Base-by-base conservation (phyloP, 1,284 basidiomycete species). In the Sphagnurus paluster region DNA sequence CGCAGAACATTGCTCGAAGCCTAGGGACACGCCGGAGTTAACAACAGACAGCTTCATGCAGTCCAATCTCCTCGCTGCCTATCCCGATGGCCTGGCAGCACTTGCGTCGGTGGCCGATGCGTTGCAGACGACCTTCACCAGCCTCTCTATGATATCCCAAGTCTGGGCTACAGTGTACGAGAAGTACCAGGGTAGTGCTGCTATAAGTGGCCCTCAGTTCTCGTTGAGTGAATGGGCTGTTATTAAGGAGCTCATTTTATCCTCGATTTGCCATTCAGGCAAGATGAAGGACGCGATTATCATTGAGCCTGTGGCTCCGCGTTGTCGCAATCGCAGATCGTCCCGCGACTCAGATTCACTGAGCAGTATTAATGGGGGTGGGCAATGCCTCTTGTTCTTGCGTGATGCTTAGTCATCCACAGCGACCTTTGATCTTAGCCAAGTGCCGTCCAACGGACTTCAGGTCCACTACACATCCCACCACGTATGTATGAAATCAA, bases 61-160 rank as follows among this genome's bases (percentile, higher is more conserved):
- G 14, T 44, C 43, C n/a, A 48, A 16, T 25, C 35, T 48, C 21
- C 20, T 28, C 21, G 35, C 28, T 20, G 34, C 46, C 14, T 21
- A 44, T 26, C 50, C 46, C 2, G 42, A 44, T 35, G 46, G 46
- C 6, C 39, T 29, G 7, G 32, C n/a, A 14, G 42, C 46, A 20
- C 23, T 52, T 19, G 23, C 21, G 21, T 36, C 35, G 16, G 19
- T 20, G 20, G 33, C n/a, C 4, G 26, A 36, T 4, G 45, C 45
- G 10, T 13, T 52, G n/a, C 11, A 17, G n/a, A 24, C 42, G 13
- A 45, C 34, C 11, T 41, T 11, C 5, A 26, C 37, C 28, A 26
- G 17, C n/a, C 42, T 49, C 29, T 39, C 42, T 4, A 35, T 37
- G n/a, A 23, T 49, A 13, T 32, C 36, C 1, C 37, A 29, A 19